Conservation (phyloP, 805 yeast species). For the Candida ortonii region DNA sequence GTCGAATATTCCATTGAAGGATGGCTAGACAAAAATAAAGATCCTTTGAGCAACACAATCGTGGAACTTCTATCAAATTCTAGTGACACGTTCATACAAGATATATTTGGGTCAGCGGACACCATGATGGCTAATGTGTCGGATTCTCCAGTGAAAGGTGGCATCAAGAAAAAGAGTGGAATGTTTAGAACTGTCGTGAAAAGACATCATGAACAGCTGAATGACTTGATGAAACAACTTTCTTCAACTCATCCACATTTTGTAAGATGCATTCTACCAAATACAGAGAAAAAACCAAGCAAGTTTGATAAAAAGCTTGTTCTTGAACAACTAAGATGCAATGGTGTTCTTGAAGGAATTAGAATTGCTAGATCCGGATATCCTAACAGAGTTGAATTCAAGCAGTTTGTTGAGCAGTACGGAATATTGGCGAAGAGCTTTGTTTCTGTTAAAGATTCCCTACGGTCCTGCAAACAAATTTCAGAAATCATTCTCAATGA, state of each 20-base stretch:
- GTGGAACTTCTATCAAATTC: conserved; percentile 60
- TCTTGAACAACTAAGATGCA: conserved; percentile 86
- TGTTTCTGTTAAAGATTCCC: conserved; percentile 30
- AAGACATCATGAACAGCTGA: conserved; percentile 83
- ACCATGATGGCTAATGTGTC: conserved; percentile 24
- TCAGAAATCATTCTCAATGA: conserved; percentile 65
- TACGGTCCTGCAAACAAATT: conserved; percentile 53
- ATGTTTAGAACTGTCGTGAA: conserved; percentile 78
- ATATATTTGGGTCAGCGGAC: conserved; percentile 43
- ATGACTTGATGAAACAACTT: conserved; percentile 66
- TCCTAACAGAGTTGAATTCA: conserved; percentile 86
- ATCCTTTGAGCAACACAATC: conserved; percentile 81
- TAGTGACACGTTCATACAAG: conserved; percentile 49
- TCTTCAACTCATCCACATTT: conserved; percentile 89
- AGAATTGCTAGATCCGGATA: conserved; percentile 96
- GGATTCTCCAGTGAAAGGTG: conserved; percentile 32
- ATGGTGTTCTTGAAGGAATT: conserved; percentile 97
- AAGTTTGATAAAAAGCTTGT: conserved; percentile 73
- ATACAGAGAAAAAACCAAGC: conserved; percentile 66
- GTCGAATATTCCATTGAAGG: conserved; percentile 92
- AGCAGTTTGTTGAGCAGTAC: conserved; percentile 75
- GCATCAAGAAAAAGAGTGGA: conserved; percentile 27
- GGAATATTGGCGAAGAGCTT: conserved; percentile 57
- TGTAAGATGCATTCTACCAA: conserved; percentile 94
- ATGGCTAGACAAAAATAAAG: conserved; percentile 93